phyloP scores from a whole-genome alignment of 1,284 basidiomycete species.

The Peniophora sp. region DNA sequence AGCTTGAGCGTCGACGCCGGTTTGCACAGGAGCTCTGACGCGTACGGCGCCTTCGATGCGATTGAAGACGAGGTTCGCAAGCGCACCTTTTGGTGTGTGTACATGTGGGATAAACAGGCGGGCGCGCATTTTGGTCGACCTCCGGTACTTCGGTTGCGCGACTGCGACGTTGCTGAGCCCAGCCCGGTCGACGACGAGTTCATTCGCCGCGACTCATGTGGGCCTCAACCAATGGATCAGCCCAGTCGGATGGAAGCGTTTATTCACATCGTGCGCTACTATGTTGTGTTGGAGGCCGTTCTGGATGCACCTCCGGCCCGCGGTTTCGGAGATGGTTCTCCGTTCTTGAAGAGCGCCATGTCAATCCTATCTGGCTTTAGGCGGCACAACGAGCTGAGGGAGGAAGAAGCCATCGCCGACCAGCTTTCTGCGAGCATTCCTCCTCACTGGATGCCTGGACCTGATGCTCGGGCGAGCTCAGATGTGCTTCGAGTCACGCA shows the following conservation, averaged over 20 bases:
- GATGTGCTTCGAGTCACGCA: conserved; percentile 86
- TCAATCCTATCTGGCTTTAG: conserved; percentile 45
- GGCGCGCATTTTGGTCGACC: conserved; percentile 81
- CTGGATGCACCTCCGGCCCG: conserved; percentile 65
- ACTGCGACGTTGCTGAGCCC: conserved; percentile 83
- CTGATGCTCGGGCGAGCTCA: conserved; percentile 75
- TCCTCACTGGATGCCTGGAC: conserved; percentile 69
- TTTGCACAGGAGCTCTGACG: conserved; percentile 77
- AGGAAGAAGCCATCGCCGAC: conserved; percentile 74
- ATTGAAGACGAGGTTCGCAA: conserved; percentile 86
- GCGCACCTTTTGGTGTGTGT: conserved; percentile 90
- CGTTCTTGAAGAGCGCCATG: conserved; percentile 56
- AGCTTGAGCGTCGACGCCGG: conserved; percentile 83
- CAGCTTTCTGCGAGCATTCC: conserved; percentile 70
- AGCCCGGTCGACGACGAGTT: conserved; percentile 82
- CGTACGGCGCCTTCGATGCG: conserved; percentile 82
- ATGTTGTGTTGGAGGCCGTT: conserved; percentile 78
- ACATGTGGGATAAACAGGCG: conserved; percentile 88
- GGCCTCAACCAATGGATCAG: conserved; percentile 58
- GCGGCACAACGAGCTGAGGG: conserved; percentile 58
- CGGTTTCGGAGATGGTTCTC: conserved; percentile 42
- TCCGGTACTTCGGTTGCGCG: conserved; percentile 73
- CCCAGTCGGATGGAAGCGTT: conserved; percentile 77
- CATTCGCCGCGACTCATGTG: conserved; percentile 66
- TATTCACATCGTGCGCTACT: conserved; percentile 63